Conservation (phyloP, 1,284 basidiomycete genomes). For the Fomitopsis schrenkii region DNA sequence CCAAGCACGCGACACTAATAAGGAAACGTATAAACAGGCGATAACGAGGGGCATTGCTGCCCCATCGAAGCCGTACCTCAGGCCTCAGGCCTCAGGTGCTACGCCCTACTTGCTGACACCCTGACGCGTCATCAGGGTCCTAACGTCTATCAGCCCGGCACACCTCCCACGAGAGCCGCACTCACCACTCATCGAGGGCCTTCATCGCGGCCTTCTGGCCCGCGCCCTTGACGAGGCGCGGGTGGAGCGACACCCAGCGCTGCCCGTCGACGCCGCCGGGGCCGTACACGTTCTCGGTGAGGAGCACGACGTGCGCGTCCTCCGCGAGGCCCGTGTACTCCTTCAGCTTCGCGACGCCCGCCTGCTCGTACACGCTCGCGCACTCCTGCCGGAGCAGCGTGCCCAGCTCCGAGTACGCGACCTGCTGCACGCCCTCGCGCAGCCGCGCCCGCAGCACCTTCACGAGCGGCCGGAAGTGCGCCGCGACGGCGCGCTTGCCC, state of each 20-base stretch:
- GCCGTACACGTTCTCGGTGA: slow-evolving; percentile 17
- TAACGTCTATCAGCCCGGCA: not conserved
- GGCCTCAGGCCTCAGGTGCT: not conserved
- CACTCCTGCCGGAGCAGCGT: slow-evolving; percentile 19
- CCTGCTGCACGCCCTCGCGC: slow-evolving; percentile 24
- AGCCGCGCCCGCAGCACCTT: slow-evolving; percentile 27
- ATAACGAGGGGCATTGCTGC: not conserved
- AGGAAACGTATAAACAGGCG: not conserved
- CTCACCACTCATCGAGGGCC: slow-evolving; percentile 3
- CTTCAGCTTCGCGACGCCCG: slow-evolving; percentile 42
- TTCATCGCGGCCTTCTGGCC: not conserved
- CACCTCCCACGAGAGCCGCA: not conserved
- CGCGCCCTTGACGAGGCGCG: slow-evolving; percentile 12
- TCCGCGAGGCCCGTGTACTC: slow-evolving; percentile 45
- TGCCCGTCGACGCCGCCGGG: slow-evolving; percentile 28
- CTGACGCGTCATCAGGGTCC: slow-evolving; percentile 1
- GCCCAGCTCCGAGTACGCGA: slow-evolving; percentile 25
- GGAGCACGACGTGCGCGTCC: slow-evolving; percentile 41
- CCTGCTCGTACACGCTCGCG: slow-evolving; percentile 38
- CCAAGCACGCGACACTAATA: not conserved
- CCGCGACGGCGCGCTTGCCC: slow-evolving; percentile 7
- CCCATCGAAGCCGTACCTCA: not conserved
- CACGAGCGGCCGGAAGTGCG: slow-evolving; percentile 23
- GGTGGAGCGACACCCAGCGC: slow-evolving; percentile 43
- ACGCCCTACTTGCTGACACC: slow-evolving; percentile 1